These are phyloP conservation scores for Neurospora sublineolata DNA, from an alignment of 495 filamentous ascomycete genomes.

Conservation along the genomic window DNA sequence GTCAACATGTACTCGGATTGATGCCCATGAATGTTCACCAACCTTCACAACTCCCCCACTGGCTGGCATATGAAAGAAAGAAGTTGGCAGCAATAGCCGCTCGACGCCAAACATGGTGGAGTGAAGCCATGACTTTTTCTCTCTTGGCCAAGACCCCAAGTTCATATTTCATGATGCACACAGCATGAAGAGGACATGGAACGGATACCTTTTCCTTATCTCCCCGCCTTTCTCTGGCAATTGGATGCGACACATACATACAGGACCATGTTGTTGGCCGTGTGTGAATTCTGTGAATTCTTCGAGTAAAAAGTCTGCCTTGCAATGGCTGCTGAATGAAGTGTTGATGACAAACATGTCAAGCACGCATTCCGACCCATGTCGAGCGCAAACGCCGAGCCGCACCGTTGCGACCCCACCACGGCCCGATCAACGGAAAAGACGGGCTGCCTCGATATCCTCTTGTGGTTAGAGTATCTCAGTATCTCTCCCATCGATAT, in stretches of 20 bases:
- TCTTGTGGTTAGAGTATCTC: background rate
- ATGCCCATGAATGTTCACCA: background rate
- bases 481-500: background rate
- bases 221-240: background rate
- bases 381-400: background rate
- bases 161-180: background rate
- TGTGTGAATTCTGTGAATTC: background rate
- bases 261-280: background rate
- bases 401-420: background rate
- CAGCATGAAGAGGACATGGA: background rate
- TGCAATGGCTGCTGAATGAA: background rate
- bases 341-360: background rate
- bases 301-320: background rate
- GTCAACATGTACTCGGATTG: background rate
- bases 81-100: background rate
- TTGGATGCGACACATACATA: background rate
- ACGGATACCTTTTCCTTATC: background rate
- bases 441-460: background rate
- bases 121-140: background rate
- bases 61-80: background rate
- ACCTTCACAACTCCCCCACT: background rate
- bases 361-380: background rate
- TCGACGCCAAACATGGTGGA: background rate
- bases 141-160: background rate
- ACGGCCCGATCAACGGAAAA: background rate